Conservation (phyloP, 2,329 filamentous ascomycete genomes). For the Shiraia sp. region DNA sequence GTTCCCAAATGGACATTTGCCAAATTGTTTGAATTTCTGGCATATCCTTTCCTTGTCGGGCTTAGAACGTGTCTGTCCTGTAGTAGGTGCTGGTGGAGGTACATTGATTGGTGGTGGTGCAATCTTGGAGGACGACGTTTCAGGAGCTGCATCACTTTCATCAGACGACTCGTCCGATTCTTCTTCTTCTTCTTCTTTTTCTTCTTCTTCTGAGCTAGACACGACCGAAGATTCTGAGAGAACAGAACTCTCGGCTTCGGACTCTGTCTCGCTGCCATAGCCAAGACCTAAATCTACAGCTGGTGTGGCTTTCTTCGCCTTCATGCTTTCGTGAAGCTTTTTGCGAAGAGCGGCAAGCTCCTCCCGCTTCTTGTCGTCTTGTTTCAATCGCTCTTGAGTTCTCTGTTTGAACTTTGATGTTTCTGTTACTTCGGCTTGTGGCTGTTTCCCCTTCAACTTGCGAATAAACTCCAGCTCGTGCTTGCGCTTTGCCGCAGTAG, state of each 20-base stretch:
- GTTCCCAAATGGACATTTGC: constrained; percentile 31
- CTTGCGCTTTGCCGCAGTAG: constrained; percentile 26
- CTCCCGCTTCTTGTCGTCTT: constrained; percentile 11
- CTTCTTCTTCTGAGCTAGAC: constrained; percentile 38
- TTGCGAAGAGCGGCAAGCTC: constrained; percentile 41
- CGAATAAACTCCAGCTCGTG: constrained; percentile 47
- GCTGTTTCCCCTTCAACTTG: constrained; percentile 26
- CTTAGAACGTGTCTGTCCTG: constrained; percentile 6
- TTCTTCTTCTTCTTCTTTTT: too few relatives aligned
- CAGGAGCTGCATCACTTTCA: constrained; percentile 34
- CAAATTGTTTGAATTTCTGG: constrained; percentile 25
- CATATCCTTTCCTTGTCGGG: constrained; percentile 21
- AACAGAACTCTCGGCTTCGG: constrained; percentile 26
- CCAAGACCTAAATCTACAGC: constrained; percentile 32
- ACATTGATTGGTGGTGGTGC: constrained; percentile 14
- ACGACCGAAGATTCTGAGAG: constrained; percentile 37
- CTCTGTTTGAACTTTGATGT: neutral
- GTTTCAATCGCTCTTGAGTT: constrained; percentile 5
- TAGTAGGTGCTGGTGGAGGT: constrained; percentile 16
- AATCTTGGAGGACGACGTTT: constrained; percentile 44
- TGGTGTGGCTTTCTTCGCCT: constrained; percentile 18
- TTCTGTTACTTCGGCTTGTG: constrained; percentile 12
- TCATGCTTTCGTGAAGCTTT: constrained; percentile 39
- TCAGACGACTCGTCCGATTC: constrained; percentile 24
- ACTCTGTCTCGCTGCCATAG: constrained; percentile 36